Conservation (phyloP, 768 basidiomycete genomes). For the Mycena polygramma region DNA sequence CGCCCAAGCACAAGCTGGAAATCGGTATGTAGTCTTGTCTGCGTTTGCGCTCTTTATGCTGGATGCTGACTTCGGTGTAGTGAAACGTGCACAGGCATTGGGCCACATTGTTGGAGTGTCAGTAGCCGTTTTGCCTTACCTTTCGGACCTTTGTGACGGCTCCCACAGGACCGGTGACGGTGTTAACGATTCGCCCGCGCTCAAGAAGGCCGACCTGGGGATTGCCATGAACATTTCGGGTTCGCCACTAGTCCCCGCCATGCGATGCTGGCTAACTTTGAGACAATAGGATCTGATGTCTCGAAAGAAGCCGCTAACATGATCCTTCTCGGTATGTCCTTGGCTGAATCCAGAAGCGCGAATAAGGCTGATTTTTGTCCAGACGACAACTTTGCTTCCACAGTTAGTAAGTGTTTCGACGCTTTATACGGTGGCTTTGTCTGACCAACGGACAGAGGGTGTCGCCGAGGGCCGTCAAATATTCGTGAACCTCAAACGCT, state of each 20-base stretch:
- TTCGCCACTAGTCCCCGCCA: constrained; percentile 5
- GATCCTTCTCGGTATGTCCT: constrained; percentile 70
- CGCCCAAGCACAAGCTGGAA: constrained; percentile 80
- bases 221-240: constrained; percentile 83
- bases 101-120: constrained; percentile 82
- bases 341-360: background rate
- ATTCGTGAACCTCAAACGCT: constrained; percentile 78
- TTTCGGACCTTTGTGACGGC: constrained; percentile 18
- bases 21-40: constrained; percentile 60
- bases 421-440: no score
- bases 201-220: constrained; percentile 80
- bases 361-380: constrained; percentile 7
- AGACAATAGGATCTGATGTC: constrained; percentile 65
- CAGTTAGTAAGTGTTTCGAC: constrained; percentile 66
- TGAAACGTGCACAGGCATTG: constrained; percentile 78
- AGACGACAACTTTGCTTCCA: constrained; percentile 83
- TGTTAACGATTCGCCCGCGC: constrained; percentile 78
- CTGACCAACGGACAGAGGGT: constrained; percentile 59
- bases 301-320: constrained; percentile 83
- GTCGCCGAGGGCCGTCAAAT: constrained; percentile 78
- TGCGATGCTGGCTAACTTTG: background rate
- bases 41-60: constrained; percentile 10
- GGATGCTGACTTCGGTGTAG: constrained; percentile 47
- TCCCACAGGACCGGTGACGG: constrained; percentile 74
- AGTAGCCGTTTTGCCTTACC: constrained; percentile 41